Evolutionary conservation across 2,329 filamentous ascomycete genomes (phyloP), one percentile per base, ranked within the genome.

Genomic region (Myriosclerotinia curreyana): DNA sequence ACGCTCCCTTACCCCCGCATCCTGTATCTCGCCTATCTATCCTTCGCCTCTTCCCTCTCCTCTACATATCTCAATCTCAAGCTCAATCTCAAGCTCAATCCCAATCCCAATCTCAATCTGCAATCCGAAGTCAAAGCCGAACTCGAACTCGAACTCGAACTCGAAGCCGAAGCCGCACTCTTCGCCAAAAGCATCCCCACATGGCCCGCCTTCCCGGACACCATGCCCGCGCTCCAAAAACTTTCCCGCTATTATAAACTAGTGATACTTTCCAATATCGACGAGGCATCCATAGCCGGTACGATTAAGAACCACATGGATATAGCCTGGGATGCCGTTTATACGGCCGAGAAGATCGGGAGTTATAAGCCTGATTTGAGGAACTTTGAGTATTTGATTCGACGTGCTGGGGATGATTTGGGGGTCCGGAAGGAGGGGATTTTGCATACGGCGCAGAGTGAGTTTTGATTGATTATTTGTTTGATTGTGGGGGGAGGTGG

Each of bases 281-380:
- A 52, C 31, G 53, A 55, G 12, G 38, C 17, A 11, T 31, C 53
- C 9, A 44, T 44, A 44, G 22, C 20, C 5, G 17, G 11, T 7
- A 44, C 54, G 6, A 46, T 28, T 4, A 22, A 28, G 5, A 31
- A 51, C 25, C 9, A 28, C 1, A 69, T 78, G 46, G 79, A 77
- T 1, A 76, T 81, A 38, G 68, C 77, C 1, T 80, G 91, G 71
- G 85, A 88, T 69, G 78, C 82, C 2, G 75, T 89, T 42, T 81
- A 88, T 70, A 90, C 87, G 0, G 89, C 88, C 0, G 79, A 91
- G 73, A 85, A 89, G 38, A 82, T 91, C 22, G 87, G 88, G 0
- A 82, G 79, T 22, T 92, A 91, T 73, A 92, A 91, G 76, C 89
- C 89, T 0, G 80, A 85, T 68, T 70, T 78, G 48, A 76, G 77